Conservation (phyloP, 2,329 filamentous ascomycete species). For the Arachnomyces sp. region DNA sequence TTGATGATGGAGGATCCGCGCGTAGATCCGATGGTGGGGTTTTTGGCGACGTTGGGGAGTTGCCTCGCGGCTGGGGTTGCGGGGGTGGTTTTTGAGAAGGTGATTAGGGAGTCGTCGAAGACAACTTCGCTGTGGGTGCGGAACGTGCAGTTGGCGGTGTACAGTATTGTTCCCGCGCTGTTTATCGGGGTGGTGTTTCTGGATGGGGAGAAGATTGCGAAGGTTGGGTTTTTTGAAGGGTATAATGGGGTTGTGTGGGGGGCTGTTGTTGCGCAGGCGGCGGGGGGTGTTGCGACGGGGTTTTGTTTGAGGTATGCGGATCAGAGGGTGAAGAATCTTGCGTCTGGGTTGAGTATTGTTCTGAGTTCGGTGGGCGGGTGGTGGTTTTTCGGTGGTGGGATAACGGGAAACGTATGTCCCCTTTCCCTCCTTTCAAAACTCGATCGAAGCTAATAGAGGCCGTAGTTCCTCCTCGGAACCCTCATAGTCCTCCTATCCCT, state of each 20-base stretch:
- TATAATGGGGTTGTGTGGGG: slow-evolving; percentile 91
- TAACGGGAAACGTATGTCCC: slow-evolving; percentile 61
- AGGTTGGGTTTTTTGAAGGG: slow-evolving; percentile 85
- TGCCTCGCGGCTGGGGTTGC: slow-evolving; percentile 77
- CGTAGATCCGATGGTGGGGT: slow-evolving; percentile 72
- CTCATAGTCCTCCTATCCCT: slow-evolving; percentile 71
- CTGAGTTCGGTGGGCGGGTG: slow-evolving; percentile 80
- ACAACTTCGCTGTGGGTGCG: slow-evolving; percentile 82
- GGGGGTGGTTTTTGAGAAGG: slow-evolving; percentile 65
- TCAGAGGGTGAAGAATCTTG: slow-evolving; percentile 90
- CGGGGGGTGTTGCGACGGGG: slow-evolving; percentile 73
- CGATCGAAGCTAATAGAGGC: slow-evolving; percentile 12
- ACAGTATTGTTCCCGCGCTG: slow-evolving; percentile 82
- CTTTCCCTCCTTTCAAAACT: slow-evolving; percentile 3
- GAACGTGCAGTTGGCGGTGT: slow-evolving; percentile 90
- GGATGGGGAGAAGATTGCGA: slow-evolving; percentile 74
- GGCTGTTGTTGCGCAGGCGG: slow-evolving; percentile 71
- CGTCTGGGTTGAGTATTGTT: slow-evolving; percentile 84
- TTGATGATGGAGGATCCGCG: slow-evolving; percentile 40
- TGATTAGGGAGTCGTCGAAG: slow-evolving; percentile 74
- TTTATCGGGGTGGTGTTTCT: slow-evolving; percentile 80
- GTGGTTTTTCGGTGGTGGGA: slow-evolving; percentile 72
- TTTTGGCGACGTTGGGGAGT: slow-evolving; percentile 69
- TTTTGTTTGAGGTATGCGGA: slow-evolving; percentile 76
- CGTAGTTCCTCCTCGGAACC: slow-evolving; percentile 74